These are phyloP conservation scores for Piromyces sp. DNA, from an alignment of 192 early-diverging fungal genomes.

Conservation along the genomic window DNA sequence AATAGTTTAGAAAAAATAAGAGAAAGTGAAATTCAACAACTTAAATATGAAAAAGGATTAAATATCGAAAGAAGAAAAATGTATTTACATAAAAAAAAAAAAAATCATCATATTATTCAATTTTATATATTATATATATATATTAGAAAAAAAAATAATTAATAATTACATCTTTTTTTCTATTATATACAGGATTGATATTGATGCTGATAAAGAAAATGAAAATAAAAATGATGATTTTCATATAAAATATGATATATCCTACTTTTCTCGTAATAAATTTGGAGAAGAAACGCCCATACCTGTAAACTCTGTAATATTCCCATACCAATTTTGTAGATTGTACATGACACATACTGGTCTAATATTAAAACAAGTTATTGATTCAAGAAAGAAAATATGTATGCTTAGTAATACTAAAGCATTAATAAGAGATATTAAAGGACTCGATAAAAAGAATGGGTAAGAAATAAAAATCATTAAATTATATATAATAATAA, in stretches of 20 bases:
- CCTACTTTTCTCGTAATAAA: neutral
- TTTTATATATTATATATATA: too few species aligned
- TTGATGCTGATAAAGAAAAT: neutral
- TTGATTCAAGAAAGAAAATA: constrained; percentile 53
- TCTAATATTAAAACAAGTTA: constrained; percentile 27
- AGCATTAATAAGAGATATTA: constrained; percentile 49
- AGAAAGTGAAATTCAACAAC: neutral
- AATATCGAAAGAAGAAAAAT: neutral
- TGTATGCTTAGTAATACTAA: constrained; percentile 46
- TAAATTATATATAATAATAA: too few species aligned
- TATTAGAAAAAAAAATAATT: too few species aligned
- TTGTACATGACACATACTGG: constrained; percentile 63
- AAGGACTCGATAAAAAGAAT: constrained; percentile 61
- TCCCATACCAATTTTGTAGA: constrained; percentile 37
- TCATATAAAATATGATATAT: neutral
- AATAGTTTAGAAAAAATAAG: neutral
- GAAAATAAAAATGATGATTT: neutral
- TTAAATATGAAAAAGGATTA: neutral
- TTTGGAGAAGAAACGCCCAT: constrained; percentile 25
- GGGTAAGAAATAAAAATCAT: constrained; percentile 31
- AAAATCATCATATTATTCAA: too few species aligned
- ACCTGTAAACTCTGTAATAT: constrained; percentile 16
- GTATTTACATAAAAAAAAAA: neutral
- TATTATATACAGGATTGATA: neutral
- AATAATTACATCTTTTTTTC: too few species aligned